phyloP scores from a whole-genome alignment of 176 grass and related monocot species.

The Oryza australiensis region DNA sequence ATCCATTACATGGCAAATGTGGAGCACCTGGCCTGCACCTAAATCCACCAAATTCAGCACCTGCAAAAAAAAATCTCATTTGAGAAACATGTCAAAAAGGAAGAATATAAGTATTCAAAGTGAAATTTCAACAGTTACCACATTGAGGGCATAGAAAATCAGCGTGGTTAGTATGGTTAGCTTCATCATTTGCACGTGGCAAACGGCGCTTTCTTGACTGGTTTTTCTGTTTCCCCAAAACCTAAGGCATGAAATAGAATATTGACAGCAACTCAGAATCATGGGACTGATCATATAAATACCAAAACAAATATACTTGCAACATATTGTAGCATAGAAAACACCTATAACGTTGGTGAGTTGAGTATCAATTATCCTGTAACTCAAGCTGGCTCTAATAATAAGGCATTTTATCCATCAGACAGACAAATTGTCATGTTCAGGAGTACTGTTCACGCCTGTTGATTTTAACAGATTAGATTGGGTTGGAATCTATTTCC shows the following conservation, averaged over 20 bases:
- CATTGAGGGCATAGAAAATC: constrained; percentile 83
- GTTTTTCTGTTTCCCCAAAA: constrained; percentile 58
- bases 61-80: no score
- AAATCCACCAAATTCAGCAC: constrained; percentile 79
- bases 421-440: neutral
- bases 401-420: neutral
- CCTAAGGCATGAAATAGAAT: constrained; percentile 38
- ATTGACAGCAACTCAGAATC: neutral
- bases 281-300: constrained; percentile 15
- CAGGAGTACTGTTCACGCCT: no score
- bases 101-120: neutral
- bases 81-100: constrained; percentile 25
- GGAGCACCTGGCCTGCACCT: constrained; percentile 64
- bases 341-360: constrained; percentile 5
- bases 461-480: no score
- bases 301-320: neutral
- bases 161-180: constrained; percentile 26
- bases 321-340: neutral
- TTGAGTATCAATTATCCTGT: neutral
- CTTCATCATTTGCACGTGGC: constrained; percentile 43
- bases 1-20: constrained; percentile 79
- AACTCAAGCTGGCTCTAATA: neutral
- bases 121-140: constrained; percentile 38
- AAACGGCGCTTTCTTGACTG: constrained; percentile 67
- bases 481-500: no score